Percentiles rank a stretch among this genome's conserved stretches.
These are phyloP conservation scores for Fusarium lateritium DNA, from an alignment of 2,329 filamentous ascomycete species.

Conservation along the genomic window DNA sequence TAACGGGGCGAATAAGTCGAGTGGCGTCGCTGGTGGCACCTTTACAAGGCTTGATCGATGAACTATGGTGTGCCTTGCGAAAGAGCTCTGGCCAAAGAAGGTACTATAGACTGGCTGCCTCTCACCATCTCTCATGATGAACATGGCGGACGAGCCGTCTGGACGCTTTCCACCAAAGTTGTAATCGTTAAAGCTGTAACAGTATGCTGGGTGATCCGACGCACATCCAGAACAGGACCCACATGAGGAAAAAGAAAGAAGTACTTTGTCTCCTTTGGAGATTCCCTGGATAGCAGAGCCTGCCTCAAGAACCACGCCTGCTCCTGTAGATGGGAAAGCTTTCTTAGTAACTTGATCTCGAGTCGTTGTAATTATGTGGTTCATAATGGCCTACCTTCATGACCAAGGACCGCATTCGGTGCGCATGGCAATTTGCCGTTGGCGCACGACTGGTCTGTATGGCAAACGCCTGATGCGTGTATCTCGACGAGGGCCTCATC, in stretches of 20 bases:
- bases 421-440: constrained; percentile 19
- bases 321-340: neutral
- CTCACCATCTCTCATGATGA: neutral
- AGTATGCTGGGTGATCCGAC: constrained; percentile 31
- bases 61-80: constrained; percentile 21
- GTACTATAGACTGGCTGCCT: constrained; percentile 6
- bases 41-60: constrained; percentile 28
- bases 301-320: constrained; percentile 23
- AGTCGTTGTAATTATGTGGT: too few relatives aligned
- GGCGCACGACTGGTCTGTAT: constrained; percentile 61
- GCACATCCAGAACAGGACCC: constrained; percentile 14
- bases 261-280: constrained; percentile 24
- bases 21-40: neutral
- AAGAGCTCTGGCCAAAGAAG: constrained; percentile 40
- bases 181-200: constrained; percentile 12
- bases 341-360: neutral
- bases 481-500: constrained; percentile 34
- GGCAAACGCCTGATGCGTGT: constrained; percentile 26
- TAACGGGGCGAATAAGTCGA: constrained; percentile 25
- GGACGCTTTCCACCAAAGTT: constrained; percentile 30
- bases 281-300: neutral
- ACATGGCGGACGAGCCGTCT: constrained; percentile 22
- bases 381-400: constrained; percentile 57
- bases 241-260: constrained; percentile 28
- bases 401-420: constrained; percentile 20